Percentiles rank a stretch among this genome's conserved stretches.
Evolutionary conservation across 2,329 filamentous ascomycete genomes (phyloP).

Genomic region (Metarhizium robertsii): DNA sequence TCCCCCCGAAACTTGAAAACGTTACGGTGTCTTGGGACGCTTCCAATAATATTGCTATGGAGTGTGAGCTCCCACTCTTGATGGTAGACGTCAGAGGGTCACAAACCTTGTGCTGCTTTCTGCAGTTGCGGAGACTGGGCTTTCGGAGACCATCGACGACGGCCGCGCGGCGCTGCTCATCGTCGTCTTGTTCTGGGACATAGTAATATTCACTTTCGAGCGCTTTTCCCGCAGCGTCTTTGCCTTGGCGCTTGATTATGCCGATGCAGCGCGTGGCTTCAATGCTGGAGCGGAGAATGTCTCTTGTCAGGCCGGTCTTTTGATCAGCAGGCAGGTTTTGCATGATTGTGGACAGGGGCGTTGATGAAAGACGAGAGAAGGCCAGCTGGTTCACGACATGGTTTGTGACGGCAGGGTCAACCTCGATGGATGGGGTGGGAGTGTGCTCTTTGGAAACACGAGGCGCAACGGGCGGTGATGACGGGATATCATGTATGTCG

Average conservation of each 20-base stretch:
- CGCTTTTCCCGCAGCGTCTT: slow-evolving; percentile 87
- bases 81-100: slow-evolving; percentile 13
- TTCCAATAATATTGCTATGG: slow-evolving; percentile 64
- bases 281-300: slow-evolving; percentile 61
- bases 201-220: slow-evolving; percentile 98
- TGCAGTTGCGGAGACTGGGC: slow-evolving; percentile 77
- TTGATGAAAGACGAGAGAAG: slow-evolving; percentile 85
- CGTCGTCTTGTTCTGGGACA: slow-evolving; percentile 74
- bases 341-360: slow-evolving; percentile 81
- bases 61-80: neutral
- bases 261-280: slow-evolving; percentile 72
- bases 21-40: slow-evolving; percentile 48
- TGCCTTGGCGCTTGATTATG: slow-evolving; percentile 81
- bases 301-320: slow-evolving; percentile 47
- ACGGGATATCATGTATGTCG: slow-evolving; percentile 11
- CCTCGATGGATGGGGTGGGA: slow-evolving; percentile 17
- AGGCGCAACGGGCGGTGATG: slow-evolving; percentile 13
- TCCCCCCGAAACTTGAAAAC: neutral
- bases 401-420: slow-evolving; percentile 52
- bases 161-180: slow-evolving; percentile 69
- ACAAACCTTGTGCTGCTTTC: slow-evolving; percentile 94
- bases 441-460: slow-evolving; percentile 10
- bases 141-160: slow-evolving; percentile 82
- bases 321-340: slow-evolving; percentile 68
- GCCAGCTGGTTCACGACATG: slow-evolving; percentile 94